Base-by-base conservation (phyloP, 768 basidiomycete species). In the Obba rivulosa region DNA sequence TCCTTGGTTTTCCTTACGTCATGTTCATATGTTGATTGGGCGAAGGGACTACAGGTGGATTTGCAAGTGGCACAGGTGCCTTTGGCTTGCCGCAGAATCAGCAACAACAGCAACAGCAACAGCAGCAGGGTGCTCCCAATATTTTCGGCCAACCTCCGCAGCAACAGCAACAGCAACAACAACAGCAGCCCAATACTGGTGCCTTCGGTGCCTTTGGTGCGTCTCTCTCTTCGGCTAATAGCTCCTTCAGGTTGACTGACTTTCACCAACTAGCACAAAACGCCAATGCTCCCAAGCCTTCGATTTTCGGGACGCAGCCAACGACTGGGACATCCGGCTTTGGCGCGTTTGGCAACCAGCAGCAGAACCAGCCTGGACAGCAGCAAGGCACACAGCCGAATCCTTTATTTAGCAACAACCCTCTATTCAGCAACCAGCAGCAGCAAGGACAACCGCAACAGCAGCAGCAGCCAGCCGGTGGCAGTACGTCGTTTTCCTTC, bases 261-360 rank as follows among this genome's bases (percentile, higher is more conserved):
- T n/a, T 22, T 34, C n/a, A 23, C 13, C 17, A 22, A 40, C n/a
- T 31, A 52, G 56, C 43, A 8, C 49, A 41, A 44, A 60, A 58
- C 43, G 58, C 61, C 35, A 62, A 63, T 48, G 57, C 69, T 18
- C 50, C 66, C 17, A 78, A 80, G 49, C 69, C 78, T 4, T 66
- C 67, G 14, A 59, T 79, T 21, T 81, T 82, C 47, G 77, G 79
- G n/a, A 35, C 58, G 43, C 73, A 70, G 39, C 55, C 75, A 10
- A 55, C 60, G 46, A 66, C 44, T 62, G 69, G 48, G 69, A 55
- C 53, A 8, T 52, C 57, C 2, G 56, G 48, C 3, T 58, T 61
- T 45, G 54, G 64, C 34, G 24, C 61, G 16, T 60, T 73, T 49
- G 62, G 67, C 38, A 62, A 73, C 53, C 61, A 65, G 34, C 68